Percentiles rank a stretch among this genome's conserved stretches.
Evolutionary conservation across 352 stramenopile genomes (phyloP).

Genomic region (Phytophthora capsici): DNA sequence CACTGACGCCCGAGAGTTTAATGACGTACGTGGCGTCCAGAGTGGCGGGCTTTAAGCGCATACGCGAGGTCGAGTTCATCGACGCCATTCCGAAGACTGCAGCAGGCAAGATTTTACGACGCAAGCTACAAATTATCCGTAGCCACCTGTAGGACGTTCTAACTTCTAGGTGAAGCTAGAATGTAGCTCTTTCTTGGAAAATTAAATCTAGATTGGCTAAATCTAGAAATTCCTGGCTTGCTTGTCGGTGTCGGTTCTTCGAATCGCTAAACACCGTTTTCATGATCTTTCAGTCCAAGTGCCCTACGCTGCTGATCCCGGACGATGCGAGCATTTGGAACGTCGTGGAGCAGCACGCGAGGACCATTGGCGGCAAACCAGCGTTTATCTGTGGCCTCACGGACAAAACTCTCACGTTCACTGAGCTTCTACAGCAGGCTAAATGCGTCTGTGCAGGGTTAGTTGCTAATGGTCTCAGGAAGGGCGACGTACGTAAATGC

Average conservation of each 20-base stretch:
- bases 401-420: slow-evolving; percentile 45
- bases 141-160: slow-evolving; percentile 15
- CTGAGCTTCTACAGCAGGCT: slow-evolving; percentile 30
- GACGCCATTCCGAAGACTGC: slow-evolving; percentile 88
- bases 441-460: slow-evolving; percentile 43
- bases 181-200: no score
- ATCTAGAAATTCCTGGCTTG: not conserved
- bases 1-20: slow-evolving; percentile 21
- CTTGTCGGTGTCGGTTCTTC: no score
- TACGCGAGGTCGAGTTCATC: slow-evolving; percentile 88
- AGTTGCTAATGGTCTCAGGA: slow-evolving; percentile 41
- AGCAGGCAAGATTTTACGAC: slow-evolving; percentile 90
- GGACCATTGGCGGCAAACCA: slow-evolving; percentile 24
- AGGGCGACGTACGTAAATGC: slow-evolving; percentile 45
- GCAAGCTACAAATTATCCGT: slow-evolving; percentile 63
- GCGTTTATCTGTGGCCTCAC: slow-evolving; percentile 55
- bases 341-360: slow-evolving; percentile 43
- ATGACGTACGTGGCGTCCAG: slow-evolving; percentile 80
- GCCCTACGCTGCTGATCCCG: slow-evolving; percentile 32
- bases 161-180: no score
- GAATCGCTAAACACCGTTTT: not conserved
- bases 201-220: no score
- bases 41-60: slow-evolving; percentile 86
- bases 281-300: slow-evolving; percentile 55
- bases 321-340: slow-evolving; percentile 48